Conservation (phyloP, 768 basidiomycete species). For the Artomyces pyxidatus region DNA sequence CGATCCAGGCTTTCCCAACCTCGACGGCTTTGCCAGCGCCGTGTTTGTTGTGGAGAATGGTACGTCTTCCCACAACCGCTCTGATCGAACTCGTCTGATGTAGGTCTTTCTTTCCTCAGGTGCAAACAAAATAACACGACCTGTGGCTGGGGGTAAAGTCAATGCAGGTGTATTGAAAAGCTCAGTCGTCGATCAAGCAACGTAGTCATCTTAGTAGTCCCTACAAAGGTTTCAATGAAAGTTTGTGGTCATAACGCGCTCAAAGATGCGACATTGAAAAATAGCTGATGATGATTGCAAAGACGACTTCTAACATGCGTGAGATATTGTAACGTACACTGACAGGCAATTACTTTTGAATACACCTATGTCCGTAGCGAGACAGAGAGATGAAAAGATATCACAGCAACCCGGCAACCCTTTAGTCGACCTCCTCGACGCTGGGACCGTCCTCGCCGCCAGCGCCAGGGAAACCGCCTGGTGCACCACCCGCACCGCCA, state of each 20-base stretch:
- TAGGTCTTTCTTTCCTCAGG: too few species aligned
- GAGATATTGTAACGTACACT: background rate
- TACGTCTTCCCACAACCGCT: background rate
- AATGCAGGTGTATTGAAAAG: conserved; percentile 37
- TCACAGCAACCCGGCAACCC: conserved; percentile 12
- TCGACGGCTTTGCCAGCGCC: conserved; percentile 38
- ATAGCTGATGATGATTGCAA: too few species aligned
- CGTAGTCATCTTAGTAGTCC: too few species aligned
- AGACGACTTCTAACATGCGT: too few species aligned
- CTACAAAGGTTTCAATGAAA: too few species aligned
- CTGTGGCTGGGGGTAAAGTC: conserved; percentile 40
- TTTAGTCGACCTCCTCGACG: conserved; percentile 86
- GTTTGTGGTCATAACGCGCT: too few species aligned
- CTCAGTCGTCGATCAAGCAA: conserved; percentile 2
- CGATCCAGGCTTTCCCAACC: conserved; percentile 31
- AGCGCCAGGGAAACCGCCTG: conserved; percentile 46
- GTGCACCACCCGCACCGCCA: conserved; percentile 45
- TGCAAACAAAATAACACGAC: conserved; percentile 38
- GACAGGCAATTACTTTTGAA: conserved; percentile 14
- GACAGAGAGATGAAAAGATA: conserved; percentile 16
- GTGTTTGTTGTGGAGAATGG: conserved; percentile 31
- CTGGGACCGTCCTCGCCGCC: conserved; percentile 73
- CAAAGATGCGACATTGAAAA: too few species aligned
- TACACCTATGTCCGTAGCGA: conserved; percentile 9
- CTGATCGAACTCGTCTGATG: conserved; percentile 6